Evolutionary conservation across 139 green algal species (phyloP).

Genomic region (Astrephomene gubernaculifera): DNA sequence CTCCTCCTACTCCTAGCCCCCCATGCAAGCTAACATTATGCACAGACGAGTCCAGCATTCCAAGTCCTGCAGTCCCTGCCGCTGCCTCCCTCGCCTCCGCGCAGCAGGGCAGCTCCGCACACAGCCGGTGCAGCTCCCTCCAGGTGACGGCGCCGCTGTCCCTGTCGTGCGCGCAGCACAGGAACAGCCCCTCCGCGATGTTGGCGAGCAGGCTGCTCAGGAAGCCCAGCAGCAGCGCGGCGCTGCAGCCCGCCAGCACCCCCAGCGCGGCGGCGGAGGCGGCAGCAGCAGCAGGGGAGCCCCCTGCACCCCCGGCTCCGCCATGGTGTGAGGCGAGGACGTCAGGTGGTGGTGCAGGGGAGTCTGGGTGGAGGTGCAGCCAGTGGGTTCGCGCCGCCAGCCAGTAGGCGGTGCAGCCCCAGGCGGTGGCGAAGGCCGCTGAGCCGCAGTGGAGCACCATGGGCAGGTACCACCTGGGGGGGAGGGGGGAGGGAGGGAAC

Average conservation of each 20-base stretch:
- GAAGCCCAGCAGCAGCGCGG: slow-evolving; percentile 24
- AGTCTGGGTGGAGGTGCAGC: no score
- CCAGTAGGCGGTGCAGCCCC: slow-evolving; percentile 30
- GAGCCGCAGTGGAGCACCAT: slow-evolving; percentile 23
- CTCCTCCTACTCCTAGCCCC: no score
- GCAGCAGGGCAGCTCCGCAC: slow-evolving; percentile 14
- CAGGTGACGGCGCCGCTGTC: slow-evolving; percentile 16
- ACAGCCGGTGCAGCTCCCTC: slow-evolving; percentile 18
- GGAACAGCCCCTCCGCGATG: slow-evolving; percentile 29
- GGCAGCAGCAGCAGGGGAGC: no score
- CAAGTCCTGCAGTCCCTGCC: no score
- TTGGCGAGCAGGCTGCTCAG: slow-evolving; percentile 14
- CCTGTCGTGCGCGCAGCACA: slow-evolving; percentile 21
- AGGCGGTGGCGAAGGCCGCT: slow-evolving; percentile 31
- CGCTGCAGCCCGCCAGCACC: slow-evolving; percentile 2
- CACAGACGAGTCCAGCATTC: no score
- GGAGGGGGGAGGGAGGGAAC: not conserved
- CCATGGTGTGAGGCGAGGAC: no score
- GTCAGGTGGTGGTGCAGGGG: no score
- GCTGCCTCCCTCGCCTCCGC: not conserved
- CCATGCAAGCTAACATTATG: no score
- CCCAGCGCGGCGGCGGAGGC: slow-evolving; percentile 15
- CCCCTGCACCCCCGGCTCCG: no score
- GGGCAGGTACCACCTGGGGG: slow-evolving; percentile 40
- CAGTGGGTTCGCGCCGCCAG: not conserved